These are phyloP conservation scores for Ceratocystis destructans DNA, from an alignment of 2,329 filamentous ascomycete genomes.

Conservation along the genomic window DNA sequence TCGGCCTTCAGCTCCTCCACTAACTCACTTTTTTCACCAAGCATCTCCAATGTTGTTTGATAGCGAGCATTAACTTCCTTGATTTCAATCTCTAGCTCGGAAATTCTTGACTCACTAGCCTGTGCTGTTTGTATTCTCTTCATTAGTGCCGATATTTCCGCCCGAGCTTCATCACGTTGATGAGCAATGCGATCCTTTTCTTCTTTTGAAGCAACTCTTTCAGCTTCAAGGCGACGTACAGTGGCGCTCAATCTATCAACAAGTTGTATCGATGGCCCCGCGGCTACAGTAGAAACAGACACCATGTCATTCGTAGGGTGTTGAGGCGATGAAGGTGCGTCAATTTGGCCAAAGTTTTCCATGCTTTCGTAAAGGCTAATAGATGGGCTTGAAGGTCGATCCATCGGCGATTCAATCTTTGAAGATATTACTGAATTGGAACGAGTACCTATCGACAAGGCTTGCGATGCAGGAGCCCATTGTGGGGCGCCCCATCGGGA, in stretches of 20 bases:
- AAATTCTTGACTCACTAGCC: constrained; percentile 43
- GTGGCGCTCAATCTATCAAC: constrained; percentile 93
- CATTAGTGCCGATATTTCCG: constrained; percentile 83
- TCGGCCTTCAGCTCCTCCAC: constrained; percentile 84
- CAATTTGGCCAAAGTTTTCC: constrained; percentile 33
- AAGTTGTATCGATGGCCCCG: constrained; percentile 84
- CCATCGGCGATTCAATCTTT: constrained; percentile 1
- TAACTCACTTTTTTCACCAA: constrained; percentile 92
- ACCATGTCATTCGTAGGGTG: constrained; percentile 71
- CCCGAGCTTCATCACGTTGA: constrained; percentile 86
- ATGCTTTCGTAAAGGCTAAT: background rate
- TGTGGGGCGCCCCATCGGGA: constrained; percentile 9
- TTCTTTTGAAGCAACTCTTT: constrained; percentile 79
- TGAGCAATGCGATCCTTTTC: constrained; percentile 64
- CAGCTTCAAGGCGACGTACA: constrained; percentile 77
- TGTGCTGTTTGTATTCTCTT: constrained; percentile 64
- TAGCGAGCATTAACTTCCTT: constrained; percentile 61
- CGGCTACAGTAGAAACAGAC: constrained; percentile 76
- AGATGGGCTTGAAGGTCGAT: constrained; percentile 2
- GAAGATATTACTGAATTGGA: constrained; percentile 2
- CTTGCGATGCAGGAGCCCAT: background rate
- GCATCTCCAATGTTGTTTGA: constrained; percentile 80
- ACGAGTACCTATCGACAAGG: constrained; percentile 2
- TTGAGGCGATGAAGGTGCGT: constrained; percentile 46
- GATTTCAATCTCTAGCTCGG: constrained; percentile 54